phyloP scores from a whole-genome alignment of 345 rosid genomes.

The Gossypium stocksii region DNA sequence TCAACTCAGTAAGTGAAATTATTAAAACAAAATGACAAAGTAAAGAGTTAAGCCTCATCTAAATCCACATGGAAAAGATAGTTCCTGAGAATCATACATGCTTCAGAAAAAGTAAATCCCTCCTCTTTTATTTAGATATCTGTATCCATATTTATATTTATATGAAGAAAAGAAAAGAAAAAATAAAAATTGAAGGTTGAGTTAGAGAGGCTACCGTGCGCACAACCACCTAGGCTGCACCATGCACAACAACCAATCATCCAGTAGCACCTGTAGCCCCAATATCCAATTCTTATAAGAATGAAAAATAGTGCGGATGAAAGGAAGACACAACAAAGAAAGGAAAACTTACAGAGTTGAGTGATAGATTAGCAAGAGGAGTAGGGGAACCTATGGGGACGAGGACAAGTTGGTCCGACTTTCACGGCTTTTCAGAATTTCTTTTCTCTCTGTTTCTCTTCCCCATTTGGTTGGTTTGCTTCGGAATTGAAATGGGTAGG shows the following conservation, averaged over 20 bases:
- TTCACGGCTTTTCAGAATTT: not conserved
- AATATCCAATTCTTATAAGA: not conserved
- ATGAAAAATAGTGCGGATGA: not conserved
- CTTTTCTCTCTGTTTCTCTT: not conserved
- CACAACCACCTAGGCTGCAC: not conserved
- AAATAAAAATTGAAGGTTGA: not conserved
- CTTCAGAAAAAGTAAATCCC: not conserved
- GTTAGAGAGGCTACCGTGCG: slow-evolving; percentile 7
- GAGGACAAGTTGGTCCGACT: not conserved
- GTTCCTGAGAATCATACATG: not conserved
- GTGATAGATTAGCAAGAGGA: slow-evolving; percentile 13
- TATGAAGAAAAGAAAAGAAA: not conserved
- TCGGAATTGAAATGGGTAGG: not conserved
- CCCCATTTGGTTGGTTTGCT: not conserved
- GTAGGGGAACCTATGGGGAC: not conserved
- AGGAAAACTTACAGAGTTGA: not conserved
- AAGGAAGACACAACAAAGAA: not conserved
- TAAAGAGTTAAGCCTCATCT: not conserved
- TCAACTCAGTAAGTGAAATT: no score
- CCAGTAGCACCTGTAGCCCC: slow-evolving; percentile 14
- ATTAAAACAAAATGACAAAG: no score
- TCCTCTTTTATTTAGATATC: not conserved
- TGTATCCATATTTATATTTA: not conserved
- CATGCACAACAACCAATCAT: slow-evolving; percentile 20
- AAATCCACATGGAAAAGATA: not conserved